Base-by-base conservation (phyloP, 1,284 basidiomycete genomes). In the Prillingera fragicola region DNA sequence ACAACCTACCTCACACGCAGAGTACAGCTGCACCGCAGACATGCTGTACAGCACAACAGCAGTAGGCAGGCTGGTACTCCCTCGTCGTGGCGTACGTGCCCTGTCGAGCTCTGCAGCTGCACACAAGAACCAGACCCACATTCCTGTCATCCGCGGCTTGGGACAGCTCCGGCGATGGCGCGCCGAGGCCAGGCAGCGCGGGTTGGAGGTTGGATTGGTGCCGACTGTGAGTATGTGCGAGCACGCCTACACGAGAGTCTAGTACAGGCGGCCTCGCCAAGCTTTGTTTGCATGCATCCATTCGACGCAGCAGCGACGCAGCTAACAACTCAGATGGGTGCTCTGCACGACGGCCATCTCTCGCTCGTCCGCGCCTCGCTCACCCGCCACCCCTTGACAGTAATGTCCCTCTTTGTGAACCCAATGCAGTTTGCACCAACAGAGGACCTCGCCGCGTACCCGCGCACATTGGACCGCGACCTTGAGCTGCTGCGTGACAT, bases 391-490 rank as follows among this genome's bases (percentile, higher is more conserved):
- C 85, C 92, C 50, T 70, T 84, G 33, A 97, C 94, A 0, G 82
- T 97, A 52, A 76, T 96, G 49, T 96, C 92, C 12, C 88, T 98
- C 56, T 98, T 96, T 69, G 91, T 97, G 47, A 97, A 98, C 66
- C 95, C 95, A 0, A 87, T 92, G 8, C 92, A 98, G 72, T 98
- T 98, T 57, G 89, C 92, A 0, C 92, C 90, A 0, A 83, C 89
- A 55, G 95, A 98, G 73, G 95, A 97, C 67, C 80, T 97, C 2
- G 78, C 80, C 10, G 82, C 82, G 3, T 98, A 98, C 69, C 94
- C 94, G 0, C 82, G 90, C 28, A 95, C 90, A 0, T 74, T 77
- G 12, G 67, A 73, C 21, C 39, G 60, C 3, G 77, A 78, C 52
- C 54, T 77, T 8, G 55, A 69, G 8, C 54, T 86, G 8, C 75